Evolutionary conservation across 75 land plant genomes (phyloP).

Genomic region (Gnetum montanum): DNA sequence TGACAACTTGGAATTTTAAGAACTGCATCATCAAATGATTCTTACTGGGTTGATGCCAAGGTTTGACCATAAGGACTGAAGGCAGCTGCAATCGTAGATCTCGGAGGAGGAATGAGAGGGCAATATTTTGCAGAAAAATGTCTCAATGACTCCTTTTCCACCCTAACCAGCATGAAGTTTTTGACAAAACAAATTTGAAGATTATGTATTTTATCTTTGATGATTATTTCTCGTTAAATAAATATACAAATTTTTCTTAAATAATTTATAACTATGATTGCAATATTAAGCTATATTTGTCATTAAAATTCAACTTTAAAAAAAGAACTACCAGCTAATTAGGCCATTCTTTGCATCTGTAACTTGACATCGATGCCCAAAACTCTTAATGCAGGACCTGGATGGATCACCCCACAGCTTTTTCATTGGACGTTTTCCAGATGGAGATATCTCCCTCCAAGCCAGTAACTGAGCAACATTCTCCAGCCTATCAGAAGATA

Average conservation of each 20-base stretch:
- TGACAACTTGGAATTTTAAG: not conserved
- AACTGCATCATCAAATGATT: not conserved
- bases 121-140: constrained; percentile 87
- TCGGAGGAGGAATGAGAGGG: constrained; percentile 87
- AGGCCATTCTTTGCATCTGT: constrained; percentile 65
- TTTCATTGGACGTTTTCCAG: constrained; percentile 32
- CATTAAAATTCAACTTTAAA: not conserved
- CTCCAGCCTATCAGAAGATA: constrained; percentile 21
- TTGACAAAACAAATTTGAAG: not conserved
- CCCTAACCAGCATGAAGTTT: constrained; percentile 30
- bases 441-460: constrained; percentile 74
- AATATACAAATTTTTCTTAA: not conserved
- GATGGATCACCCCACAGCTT: constrained; percentile 34
- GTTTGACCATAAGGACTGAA: constrained; percentile 91
- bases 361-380: constrained; percentile 21
- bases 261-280: not conserved
- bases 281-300: not conserved
- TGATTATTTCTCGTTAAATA: not conserved
- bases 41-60: constrained; percentile 98
- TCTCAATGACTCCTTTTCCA: constrained; percentile 75
- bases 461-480: constrained; percentile 60
- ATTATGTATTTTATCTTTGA: not conserved
- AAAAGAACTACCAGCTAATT: constrained; percentile 54
- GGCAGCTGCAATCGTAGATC: constrained; percentile 97
- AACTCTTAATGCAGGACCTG: constrained; percentile 5